A percentile compares a stretch with the other conserved stretches of the same genome.
Conservation (phyloP, 768 basidiomycete genomes). For the Kwoniella pini region DNA sequence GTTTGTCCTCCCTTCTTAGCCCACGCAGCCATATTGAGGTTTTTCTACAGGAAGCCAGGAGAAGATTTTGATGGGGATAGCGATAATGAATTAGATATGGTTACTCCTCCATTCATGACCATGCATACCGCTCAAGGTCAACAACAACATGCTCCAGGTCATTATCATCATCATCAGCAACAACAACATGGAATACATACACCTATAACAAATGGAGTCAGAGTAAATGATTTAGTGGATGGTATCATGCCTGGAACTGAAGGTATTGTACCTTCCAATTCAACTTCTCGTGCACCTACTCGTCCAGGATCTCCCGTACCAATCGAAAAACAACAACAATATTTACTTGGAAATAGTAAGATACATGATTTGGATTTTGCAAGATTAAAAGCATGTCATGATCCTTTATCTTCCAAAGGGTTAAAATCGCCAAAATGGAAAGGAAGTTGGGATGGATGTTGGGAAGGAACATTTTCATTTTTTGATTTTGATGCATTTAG, state of each 20-base stretch:
- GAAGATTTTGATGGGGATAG: constrained; percentile 28
- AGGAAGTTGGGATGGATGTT: constrained; percentile 46
- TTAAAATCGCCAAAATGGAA: constrained; percentile 41
- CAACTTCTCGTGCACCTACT: constrained; percentile 6
- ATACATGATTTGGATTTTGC: constrained; percentile 54
- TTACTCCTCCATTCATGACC: constrained; percentile 8
- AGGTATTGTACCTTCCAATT: constrained; percentile 1
- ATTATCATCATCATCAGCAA: not conserved
- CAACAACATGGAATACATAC: not conserved
- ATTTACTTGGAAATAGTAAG: constrained; percentile 23
- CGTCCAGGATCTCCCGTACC: constrained; percentile 21
- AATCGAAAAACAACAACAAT: constrained; percentile 9
- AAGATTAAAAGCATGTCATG: constrained; percentile 49
- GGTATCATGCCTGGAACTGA: constrained; percentile 15
- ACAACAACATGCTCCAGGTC: not conserved
- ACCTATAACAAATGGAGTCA: not conserved
- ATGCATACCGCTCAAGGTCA: not conserved
- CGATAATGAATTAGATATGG: constrained; percentile 11
- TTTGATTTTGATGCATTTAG: constrained; percentile 73
- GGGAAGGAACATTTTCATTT: constrained; percentile 60
- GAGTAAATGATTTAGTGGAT: constrained; percentile 17
- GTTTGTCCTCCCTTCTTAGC: constrained; percentile 54
- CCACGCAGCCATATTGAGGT: constrained; percentile 56
- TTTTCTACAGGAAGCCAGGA: constrained; percentile 44
- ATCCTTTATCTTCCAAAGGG: constrained; percentile 48